Percentiles rank a stretch among this genome's conserved stretches.
Evolutionary conservation across 129 eudicot genomes (phyloP).

Genomic region (Calendula officinalis): DNA sequence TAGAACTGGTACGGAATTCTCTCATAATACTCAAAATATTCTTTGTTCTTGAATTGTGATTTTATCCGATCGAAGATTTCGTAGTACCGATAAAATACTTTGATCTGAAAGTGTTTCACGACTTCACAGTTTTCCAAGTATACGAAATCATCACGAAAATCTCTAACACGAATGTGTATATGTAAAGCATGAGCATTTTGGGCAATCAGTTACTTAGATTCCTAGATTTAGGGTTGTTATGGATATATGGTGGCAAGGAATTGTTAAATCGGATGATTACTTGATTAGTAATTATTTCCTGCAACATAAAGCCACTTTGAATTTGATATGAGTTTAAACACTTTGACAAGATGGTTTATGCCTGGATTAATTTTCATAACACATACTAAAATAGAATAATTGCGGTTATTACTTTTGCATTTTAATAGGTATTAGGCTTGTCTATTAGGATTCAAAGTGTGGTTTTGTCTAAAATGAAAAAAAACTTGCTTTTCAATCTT

Average conservation of each 20-base stretch:
- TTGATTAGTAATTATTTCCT: not conserved
- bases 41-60: no score
- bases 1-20: no score
- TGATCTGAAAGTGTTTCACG: no score
- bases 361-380: constrained; percentile 2
- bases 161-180: constrained; percentile 3
- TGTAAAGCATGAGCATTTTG: constrained; percentile 17
- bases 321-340: no score
- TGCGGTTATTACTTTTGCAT: constrained; percentile 1
- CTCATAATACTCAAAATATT: no score
- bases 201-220: constrained; percentile 13
- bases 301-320: constrained; percentile 10
- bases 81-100: no score
- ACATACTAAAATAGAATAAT: not conserved
- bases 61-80: no score
- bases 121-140: no score
- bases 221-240: constrained; percentile 18
- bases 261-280: constrained; percentile 10
- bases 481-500: no score
- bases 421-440: not conserved
- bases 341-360: constrained; percentile 11
- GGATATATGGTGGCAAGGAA: constrained; percentile 9
- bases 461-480: no score
- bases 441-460: no score
- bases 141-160: no score